phyloP scores from a whole-genome alignment of 2,329 filamentous ascomycete genomes.

The Xylariaceae sp. region DNA sequence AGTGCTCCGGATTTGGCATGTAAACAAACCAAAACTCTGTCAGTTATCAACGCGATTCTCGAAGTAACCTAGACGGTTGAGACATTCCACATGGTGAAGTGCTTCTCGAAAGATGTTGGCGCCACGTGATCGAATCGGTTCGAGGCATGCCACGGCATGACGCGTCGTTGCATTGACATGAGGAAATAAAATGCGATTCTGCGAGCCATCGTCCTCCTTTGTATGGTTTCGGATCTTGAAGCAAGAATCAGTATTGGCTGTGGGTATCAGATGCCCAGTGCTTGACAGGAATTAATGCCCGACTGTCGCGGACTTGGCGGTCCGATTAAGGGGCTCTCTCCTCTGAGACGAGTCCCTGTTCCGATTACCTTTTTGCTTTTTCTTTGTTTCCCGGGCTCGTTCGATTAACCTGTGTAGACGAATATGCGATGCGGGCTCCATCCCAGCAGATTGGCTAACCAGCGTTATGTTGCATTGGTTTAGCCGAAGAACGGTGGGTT shows the following conservation, averaged over 20 bases:
- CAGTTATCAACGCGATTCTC: no score
- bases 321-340: slow-evolving; percentile 8
- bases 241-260: not conserved
- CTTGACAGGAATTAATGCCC: not conserved
- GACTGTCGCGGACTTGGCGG: slow-evolving; percentile 1
- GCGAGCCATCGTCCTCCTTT: not conserved
- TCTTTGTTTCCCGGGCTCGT: slow-evolving; percentile 13
- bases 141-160: not conserved
- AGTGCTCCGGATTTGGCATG: not conserved
- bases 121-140: not conserved
- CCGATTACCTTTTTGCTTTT: not conserved
- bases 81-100: not conserved
- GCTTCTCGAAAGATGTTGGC: not conserved
- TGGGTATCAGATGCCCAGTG: not conserved
- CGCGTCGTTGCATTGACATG: not conserved
- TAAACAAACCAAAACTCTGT: slow-evolving; percentile 8
- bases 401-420: slow-evolving; percentile 9
- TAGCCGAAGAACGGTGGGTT: slow-evolving; percentile 2
- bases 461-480: slow-evolving; percentile 14
- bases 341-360: slow-evolving; percentile 3
- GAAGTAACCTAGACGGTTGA: not conserved
- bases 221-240: not conserved
- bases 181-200: not conserved
- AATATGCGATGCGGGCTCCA: slow-evolving; percentile 7
- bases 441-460: slow-evolving; percentile 14